Evolutionary conservation across 345 rosid genomes (phyloP).

Genomic region (Lepidium sativum): DNA sequence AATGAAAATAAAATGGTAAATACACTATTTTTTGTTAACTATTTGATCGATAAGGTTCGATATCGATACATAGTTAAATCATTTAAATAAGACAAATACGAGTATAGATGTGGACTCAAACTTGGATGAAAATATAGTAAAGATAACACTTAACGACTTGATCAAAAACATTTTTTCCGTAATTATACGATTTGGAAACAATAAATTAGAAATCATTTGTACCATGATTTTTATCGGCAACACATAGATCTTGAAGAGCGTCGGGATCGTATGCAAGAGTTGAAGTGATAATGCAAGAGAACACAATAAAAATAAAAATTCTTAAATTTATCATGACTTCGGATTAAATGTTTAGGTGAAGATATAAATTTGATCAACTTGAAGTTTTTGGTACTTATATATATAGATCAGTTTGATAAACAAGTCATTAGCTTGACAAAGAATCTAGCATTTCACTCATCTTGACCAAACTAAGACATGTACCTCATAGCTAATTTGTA

Average conservation of each 20-base stretch:
- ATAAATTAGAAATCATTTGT: not conserved
- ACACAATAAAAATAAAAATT: not conserved
- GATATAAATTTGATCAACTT: not conserved
- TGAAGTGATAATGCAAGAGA: slow-evolving; percentile 21
- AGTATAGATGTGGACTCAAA: too few species aligned
- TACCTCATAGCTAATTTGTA: slow-evolving; percentile 16
- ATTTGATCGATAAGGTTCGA: too few species aligned
- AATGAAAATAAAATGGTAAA: not conserved
- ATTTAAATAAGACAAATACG: too few species aligned
- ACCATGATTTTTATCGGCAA: slow-evolving; percentile 34
- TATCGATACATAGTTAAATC: too few species aligned
- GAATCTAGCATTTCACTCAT: not conserved
- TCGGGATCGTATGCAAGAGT: slow-evolving; percentile 48
- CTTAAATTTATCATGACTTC: slow-evolving; percentile 1
- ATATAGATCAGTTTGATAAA: not conserved
- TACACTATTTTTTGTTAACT: too few species aligned
- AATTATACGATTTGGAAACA: too few species aligned
- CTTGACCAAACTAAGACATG: slow-evolving; percentile 23
- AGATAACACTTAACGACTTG: too few species aligned
- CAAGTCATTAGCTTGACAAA: slow-evolving; percentile 4
- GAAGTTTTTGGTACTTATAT: slow-evolving; percentile 3
- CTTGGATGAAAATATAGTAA: too few species aligned
- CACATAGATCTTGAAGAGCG: slow-evolving; percentile 63
- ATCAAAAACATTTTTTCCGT: too few species aligned
- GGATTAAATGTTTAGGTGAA: not conserved